These are phyloP conservation scores for Xenoacremonium recifei DNA, from an alignment of 2,329 filamentous ascomycete species.

Conservation along the genomic window DNA sequence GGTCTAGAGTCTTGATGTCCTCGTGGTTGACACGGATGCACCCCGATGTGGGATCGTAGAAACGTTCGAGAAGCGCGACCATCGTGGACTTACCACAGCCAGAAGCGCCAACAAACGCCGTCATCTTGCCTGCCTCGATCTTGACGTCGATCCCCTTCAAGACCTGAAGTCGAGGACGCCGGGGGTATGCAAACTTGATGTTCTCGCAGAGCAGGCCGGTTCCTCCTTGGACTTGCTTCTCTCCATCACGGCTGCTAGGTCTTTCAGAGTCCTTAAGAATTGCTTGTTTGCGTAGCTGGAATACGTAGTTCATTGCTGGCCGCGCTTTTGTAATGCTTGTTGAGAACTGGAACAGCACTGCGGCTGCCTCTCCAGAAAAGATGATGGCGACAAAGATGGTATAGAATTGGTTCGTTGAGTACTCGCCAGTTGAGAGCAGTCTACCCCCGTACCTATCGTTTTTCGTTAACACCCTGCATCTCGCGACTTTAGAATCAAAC, in stretches of 20 bases:
- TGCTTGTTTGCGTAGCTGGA: slow-evolving; percentile 39
- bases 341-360: slow-evolving; percentile 45
- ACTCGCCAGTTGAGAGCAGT: slow-evolving; percentile 38
- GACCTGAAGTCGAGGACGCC: slow-evolving; percentile 38
- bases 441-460: slow-evolving; percentile 37
- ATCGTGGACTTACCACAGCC: slow-evolving; percentile 60
- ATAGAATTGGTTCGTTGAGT: slow-evolving; percentile 52
- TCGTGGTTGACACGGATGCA: slow-evolving; percentile 44
- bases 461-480: too few species aligned
- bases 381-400: slow-evolving; percentile 52
- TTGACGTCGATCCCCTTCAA: slow-evolving; percentile 49
- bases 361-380: slow-evolving; percentile 41
- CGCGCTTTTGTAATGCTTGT: slow-evolving; percentile 52
- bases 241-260: too few species aligned
- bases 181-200: slow-evolving; percentile 64
- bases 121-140: slow-evolving; percentile 37
- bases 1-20: slow-evolving; percentile 39
- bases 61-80: slow-evolving; percentile 46
- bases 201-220: slow-evolving; percentile 19
- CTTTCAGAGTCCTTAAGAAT: neutral
- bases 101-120: slow-evolving; percentile 48
- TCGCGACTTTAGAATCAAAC: too few species aligned
- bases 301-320: slow-evolving; percentile 48
- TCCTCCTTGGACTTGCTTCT: neutral
- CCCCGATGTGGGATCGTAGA: slow-evolving; percentile 41